Base-by-base conservation (phyloP, 805 yeast genomes). In the Wickerhamomyces canadensis region DNA sequence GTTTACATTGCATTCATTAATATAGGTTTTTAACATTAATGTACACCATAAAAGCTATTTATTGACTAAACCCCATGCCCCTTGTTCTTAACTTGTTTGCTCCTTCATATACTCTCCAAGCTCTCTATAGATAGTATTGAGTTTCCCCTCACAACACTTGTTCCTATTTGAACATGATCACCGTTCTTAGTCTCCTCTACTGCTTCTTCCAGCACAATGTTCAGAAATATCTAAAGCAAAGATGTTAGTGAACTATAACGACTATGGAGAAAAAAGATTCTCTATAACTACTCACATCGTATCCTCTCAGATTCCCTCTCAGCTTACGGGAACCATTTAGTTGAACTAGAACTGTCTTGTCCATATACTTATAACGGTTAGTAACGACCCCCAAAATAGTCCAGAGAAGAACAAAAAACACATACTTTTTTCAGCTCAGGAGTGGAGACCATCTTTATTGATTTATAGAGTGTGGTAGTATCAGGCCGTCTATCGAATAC, bases 281-380 rank as follows among this genome's bases (percentile, higher is more conserved):
- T n/a, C n/a, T n/a, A n/a, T n/a, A n/a, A n/a, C n/a, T 50, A 56
- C 41, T 50, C 19, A 78, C 74, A 55, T 91, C 98, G 57, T 78
- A 91, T 2, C 98, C 98, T 50, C 85, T 68, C 37, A 91, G 69
- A 11, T 75, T 74, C 2, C 98, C 98, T n/a, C 76, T 73, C 1
- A 91, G 76, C 48, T 74, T 74, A 35, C 97, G 70, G 12, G 83
- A 64, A 2, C 95, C 94, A 57, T 86, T 87, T 42, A 91, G 68
- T 46, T 82, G 84, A 14, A 91, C 65, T 12, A 78, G 67, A 19
- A 91, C 69, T 51, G 76, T 75, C 61, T 84, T 85, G 54, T 84
- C 89, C 74, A 86, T 70, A 56, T 85, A 87, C 80, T 82, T 31
- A n/a, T n/a, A 17, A 9, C 12, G 27, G 41, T 40, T 40, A 40